A percentile compares a stretch with the other conserved stretches of the same genome.
These are phyloP conservation scores for Colletotrichum sojae DNA, from an alignment of 2,329 filamentous ascomycete species.

Conservation along the genomic window DNA sequence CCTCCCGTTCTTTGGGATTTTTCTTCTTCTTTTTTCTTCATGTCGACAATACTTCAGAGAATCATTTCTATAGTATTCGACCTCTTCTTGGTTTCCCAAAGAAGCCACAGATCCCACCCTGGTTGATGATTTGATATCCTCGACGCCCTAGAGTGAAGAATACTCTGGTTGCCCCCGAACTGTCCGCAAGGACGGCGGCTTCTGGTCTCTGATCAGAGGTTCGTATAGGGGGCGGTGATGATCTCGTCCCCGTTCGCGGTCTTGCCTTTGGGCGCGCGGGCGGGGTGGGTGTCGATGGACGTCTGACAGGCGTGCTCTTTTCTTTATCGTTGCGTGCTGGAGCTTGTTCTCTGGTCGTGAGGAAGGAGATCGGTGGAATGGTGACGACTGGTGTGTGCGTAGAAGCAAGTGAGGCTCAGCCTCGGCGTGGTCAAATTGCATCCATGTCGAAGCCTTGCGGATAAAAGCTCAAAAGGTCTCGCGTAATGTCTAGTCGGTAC, in stretches of 20 bases:
- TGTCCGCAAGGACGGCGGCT: constrained; percentile 74
- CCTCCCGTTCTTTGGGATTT: constrained; percentile 19
- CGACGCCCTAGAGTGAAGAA: constrained; percentile 89
- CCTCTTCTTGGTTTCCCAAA: constrained; percentile 92
- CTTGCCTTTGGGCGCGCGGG: constrained; percentile 82
- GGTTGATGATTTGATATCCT: constrained; percentile 94
- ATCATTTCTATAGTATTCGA: constrained; percentile 99
- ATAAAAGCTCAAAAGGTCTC: too few species aligned
- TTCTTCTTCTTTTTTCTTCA: constrained; percentile 38
- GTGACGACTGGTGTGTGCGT: not conserved
- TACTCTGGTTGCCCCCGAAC: constrained; percentile 70
- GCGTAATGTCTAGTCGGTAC: too few species aligned
- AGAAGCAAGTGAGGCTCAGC: too few species aligned
- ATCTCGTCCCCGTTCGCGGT: constrained; percentile 85
- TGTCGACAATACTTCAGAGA: constrained; percentile 64
- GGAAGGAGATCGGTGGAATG: constrained; percentile 58
- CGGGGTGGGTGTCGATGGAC: constrained; percentile 88
- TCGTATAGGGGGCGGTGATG: constrained; percentile 92
- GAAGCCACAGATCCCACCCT: constrained; percentile 95
- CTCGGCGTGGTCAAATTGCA: too few species aligned
- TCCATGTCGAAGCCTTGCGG: too few species aligned
- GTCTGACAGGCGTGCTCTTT: constrained; percentile 83
- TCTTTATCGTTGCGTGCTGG: constrained; percentile 69
- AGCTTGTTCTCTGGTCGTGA: constrained; percentile 61
- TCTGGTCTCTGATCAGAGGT: constrained; percentile 41